These are phyloP conservation scores for Annona cherimola DNA, from an alignment of 164 flowering plant species.

Conservation along the genomic window DNA sequence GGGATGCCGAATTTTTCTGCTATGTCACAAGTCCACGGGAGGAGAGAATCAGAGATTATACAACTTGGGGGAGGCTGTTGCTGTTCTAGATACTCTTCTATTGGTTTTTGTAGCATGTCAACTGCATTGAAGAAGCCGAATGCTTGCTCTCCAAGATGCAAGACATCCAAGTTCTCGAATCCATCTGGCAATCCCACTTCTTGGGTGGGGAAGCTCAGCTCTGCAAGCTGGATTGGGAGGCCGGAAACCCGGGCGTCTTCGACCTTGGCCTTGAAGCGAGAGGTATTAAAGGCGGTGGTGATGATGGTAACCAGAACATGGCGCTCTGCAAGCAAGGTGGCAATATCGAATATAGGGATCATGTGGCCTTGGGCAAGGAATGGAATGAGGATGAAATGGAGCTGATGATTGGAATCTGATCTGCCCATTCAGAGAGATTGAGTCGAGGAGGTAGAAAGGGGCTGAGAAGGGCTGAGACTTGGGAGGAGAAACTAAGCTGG, in stretches of 20 bases:
- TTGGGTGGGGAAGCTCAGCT: constrained; percentile 23
- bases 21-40: constrained; percentile 33
- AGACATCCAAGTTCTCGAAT: constrained; percentile 40
- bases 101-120: constrained; percentile 25
- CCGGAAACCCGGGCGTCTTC: constrained; percentile 19
- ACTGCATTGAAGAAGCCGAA: constrained; percentile 29
- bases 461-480: too few relatives aligned
- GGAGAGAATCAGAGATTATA: constrained; percentile 34
- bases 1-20: constrained; percentile 40
- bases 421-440: too few relatives aligned
- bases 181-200: constrained; percentile 49
- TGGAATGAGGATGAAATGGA: constrained; percentile 26
- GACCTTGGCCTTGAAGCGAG: constrained; percentile 14
- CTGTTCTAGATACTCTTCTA: constrained; percentile 23
- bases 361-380: constrained; percentile 26
- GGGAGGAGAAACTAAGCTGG: too few relatives aligned
- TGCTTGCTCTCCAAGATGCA: constrained; percentile 19
- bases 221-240: constrained; percentile 21
- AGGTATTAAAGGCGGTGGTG: constrained; percentile 44
- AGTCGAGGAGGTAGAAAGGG: too few relatives aligned
- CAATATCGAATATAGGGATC: constrained; percentile 54
- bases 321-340: constrained; percentile 31
- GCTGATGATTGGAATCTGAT: too few relatives aligned
- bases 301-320: constrained; percentile 36
- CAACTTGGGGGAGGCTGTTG: constrained; percentile 30